phyloP scores from a whole-genome alignment of 73 alveolate species.

The Loxodes magnus region DNA sequence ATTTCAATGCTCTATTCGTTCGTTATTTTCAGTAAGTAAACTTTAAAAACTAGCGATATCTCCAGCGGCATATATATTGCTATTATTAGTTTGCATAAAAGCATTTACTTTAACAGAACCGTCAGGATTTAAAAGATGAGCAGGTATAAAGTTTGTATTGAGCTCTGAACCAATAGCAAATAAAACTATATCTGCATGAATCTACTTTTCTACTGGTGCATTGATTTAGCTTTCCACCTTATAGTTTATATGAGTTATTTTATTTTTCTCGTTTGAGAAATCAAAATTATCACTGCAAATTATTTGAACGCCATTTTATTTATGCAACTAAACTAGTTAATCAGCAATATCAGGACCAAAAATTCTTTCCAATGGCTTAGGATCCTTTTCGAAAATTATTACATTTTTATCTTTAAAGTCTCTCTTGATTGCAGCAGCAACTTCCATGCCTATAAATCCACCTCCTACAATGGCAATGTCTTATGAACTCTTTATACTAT shows the following conservation, averaged over 20 bases:
- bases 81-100: slow-evolving; percentile 47
- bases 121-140: slow-evolving; percentile 12
- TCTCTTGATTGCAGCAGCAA: slow-evolving; percentile 43
- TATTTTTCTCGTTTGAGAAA: no score
- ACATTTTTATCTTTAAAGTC: slow-evolving; percentile 41
- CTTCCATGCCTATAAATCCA: slow-evolving; percentile 70
- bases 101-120: slow-evolving; percentile 62
- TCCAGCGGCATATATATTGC: slow-evolving; percentile 77
- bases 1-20: slow-evolving; percentile 77
- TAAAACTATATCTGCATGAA: slow-evolving; percentile 66
- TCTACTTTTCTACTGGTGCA: slow-evolving; percentile 41
- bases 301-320: no score
- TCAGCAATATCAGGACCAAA: slow-evolving; percentile 60
- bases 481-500: no score
- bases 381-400: slow-evolving; percentile 35
- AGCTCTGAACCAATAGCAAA: slow-evolving; percentile 70
- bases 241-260: no score
- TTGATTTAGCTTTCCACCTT: no score
- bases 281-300: no score
- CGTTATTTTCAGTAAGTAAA: slow-evolving; percentile 54
- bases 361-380: slow-evolving; percentile 46
- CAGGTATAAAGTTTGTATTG: slow-evolving; percentile 33
- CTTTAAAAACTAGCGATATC: slow-evolving; percentile 68
- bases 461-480: slow-evolving; percentile 71
- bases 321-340: slow-evolving; percentile 33